A percentile compares a stretch with the other conserved stretches of the same genome.
Evolutionary conservation across 495 filamentous ascomycete genomes (phyloP).

Genomic region (Aspergillus sclerotiicarbonarius): DNA sequence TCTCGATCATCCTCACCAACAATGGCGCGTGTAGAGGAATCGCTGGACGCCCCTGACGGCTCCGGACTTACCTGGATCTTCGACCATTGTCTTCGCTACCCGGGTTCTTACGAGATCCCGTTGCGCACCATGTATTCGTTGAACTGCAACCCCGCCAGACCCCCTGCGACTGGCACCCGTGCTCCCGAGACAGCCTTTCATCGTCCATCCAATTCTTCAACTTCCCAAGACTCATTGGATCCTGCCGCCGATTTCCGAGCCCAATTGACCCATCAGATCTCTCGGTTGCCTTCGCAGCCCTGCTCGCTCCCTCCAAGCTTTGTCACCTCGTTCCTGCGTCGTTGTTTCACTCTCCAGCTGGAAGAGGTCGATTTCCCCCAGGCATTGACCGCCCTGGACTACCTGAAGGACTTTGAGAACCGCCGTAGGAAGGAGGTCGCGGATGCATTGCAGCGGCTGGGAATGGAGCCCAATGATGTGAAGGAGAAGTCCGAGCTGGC

Average conservation of each 20-base stretch:
- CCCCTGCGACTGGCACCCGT: constrained; percentile 30
- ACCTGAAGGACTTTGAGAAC: constrained; percentile 66
- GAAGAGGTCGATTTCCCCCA: constrained; percentile 68
- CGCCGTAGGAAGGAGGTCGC: constrained; percentile 60
- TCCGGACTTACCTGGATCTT: constrained; percentile 58
- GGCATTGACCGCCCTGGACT: constrained; percentile 68
- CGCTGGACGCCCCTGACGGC: constrained; percentile 37
- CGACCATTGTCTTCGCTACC: constrained; percentile 67
- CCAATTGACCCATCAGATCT: constrained; percentile 61
- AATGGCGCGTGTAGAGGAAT: constrained; percentile 26
- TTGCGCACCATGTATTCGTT: constrained; percentile 72
- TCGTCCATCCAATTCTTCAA: constrained; percentile 32
- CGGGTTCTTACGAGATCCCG: constrained; percentile 67
- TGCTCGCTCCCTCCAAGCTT: constrained; percentile 66
- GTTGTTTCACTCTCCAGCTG: constrained; percentile 58
- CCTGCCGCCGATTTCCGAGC: constrained; percentile 61
- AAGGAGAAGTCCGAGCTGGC: constrained; percentile 39
- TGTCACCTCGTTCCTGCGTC: constrained; percentile 62
- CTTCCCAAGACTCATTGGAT: constrained; percentile 39
- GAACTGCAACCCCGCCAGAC: constrained; percentile 58
- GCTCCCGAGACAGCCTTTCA: constrained; percentile 34
- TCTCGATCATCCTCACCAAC: constrained; percentile 2
- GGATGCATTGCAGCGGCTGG: constrained; percentile 43
- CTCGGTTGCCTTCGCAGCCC: constrained; percentile 60
- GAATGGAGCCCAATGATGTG: constrained; percentile 39